Conservation (phyloP, 345 rosid genomes). For the Salix caprea region DNA sequence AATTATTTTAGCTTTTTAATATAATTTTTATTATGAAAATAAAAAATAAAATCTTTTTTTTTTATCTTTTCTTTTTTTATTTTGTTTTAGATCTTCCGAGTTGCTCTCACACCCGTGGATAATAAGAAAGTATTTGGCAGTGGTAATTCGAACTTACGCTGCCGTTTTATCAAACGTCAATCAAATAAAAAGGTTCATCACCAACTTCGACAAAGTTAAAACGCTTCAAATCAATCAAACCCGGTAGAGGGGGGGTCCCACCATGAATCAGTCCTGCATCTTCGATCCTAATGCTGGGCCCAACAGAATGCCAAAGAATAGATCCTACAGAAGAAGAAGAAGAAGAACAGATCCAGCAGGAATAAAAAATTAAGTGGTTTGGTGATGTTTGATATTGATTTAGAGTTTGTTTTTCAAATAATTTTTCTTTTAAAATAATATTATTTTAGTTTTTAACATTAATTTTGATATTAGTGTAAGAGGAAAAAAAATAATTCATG, state of each 20-base stretch:
- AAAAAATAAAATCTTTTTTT: too few species aligned
- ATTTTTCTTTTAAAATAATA: too few species aligned
- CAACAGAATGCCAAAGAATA: conserved; percentile 26
- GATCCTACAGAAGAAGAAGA: conserved; percentile 10
- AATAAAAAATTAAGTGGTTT: conserved; percentile 5
- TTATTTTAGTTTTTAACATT: too few species aligned
- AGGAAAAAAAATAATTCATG: too few species aligned
- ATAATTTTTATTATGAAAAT: too few species aligned
- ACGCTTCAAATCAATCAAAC: conserved; percentile 22
- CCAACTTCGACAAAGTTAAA: conserved; percentile 20
- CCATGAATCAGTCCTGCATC: background rate
- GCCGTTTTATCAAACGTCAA: conserved; percentile 9
- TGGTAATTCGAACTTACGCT: background rate
- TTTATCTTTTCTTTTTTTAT: too few species aligned
- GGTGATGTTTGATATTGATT: too few species aligned
- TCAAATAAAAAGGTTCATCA: background rate
- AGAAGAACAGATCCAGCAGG: background rate
- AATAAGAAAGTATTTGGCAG: background rate
- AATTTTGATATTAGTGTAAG: too few species aligned
- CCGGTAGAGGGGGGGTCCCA: background rate
- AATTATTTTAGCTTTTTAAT: too few species aligned
- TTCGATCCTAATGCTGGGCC: conserved; percentile 5
- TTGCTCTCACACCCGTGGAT: background rate
- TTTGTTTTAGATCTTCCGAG: too few species aligned
- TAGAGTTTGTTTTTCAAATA: too few species aligned